A percentile compares a stretch with the other conserved stretches of the same genome.
phyloP scores from a whole-genome alignment of 306 rosid species.

The Medicago ruthenica region DNA sequence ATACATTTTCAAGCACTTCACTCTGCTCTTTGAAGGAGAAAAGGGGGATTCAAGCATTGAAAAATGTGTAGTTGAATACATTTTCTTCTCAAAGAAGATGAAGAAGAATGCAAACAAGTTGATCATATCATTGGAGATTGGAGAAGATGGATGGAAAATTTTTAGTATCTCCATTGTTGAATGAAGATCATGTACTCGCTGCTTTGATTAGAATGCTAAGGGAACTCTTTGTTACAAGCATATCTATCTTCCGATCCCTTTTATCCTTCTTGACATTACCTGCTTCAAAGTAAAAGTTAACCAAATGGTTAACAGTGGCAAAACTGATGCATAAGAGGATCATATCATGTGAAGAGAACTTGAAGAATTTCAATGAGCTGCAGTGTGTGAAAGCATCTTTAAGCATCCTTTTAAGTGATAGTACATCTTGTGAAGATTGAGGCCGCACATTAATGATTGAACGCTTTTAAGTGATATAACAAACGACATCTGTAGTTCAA shows the following conservation, averaged over 20 bases:
- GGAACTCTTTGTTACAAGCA: conserved; percentile 44
- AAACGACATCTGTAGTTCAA: background rate
- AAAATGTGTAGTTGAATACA: no score
- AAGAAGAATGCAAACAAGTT: conserved; percentile 61
- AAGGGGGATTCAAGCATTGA: no score
- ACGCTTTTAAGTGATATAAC: background rate
- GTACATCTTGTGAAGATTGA: no score
- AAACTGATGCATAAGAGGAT: background rate
- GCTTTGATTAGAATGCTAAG: conserved; percentile 44
- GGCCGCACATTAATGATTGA: background rate
- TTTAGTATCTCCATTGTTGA: conserved; percentile 26
- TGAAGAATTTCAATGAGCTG: background rate
- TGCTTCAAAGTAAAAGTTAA: conserved; percentile 38
- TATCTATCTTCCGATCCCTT: conserved; percentile 48
- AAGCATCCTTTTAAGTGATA: background rate
- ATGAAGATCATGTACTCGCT: conserved; percentile 45
- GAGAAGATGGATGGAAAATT: conserved; percentile 53
- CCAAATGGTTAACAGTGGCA: background rate
- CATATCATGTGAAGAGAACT: background rate
- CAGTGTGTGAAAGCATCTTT: background rate
- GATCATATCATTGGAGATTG: conserved; percentile 43
- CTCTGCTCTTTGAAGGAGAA: no score
- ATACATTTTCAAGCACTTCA: no score
- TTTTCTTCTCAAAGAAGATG: conserved; percentile 46
- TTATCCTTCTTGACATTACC: conserved; percentile 51